phyloP scores from a whole-genome alignment of 2,329 filamentous ascomycete genomes.

The Fusarium lateritium region DNA sequence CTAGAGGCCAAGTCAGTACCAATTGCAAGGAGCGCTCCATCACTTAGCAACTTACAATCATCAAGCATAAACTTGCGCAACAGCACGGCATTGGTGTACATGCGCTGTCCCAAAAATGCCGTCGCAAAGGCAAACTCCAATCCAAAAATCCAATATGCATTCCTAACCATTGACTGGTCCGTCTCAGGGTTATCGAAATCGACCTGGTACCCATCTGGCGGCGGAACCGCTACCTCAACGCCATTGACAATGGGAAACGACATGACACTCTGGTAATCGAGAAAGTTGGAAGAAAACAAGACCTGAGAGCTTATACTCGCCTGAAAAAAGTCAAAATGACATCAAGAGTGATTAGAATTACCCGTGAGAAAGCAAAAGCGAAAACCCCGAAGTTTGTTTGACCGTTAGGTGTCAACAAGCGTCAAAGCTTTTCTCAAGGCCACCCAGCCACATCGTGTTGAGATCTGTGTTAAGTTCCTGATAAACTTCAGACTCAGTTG shows the following conservation, averaged over 20 bases:
- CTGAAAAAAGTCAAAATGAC: not conserved
- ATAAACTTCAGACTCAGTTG: too few species aligned
- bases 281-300: not conserved
- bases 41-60: not conserved
- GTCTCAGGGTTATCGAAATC: slow-evolving; percentile 9
- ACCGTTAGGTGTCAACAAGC: too few species aligned
- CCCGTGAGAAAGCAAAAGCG: too few species aligned
- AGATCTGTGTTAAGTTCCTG: too few species aligned
- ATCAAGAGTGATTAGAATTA: not conserved
- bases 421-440: too few species aligned
- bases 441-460: too few species aligned
- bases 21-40: not conserved
- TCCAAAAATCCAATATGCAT: slow-evolving; percentile 22
- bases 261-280: not conserved
- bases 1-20: rapidly evolving
- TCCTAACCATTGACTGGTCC: slow-evolving; percentile 15
- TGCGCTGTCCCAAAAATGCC: slow-evolving; percentile 13
- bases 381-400: too few species aligned
- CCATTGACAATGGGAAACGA: slow-evolving; percentile 20
- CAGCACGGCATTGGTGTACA: slow-evolving; percentile 23
- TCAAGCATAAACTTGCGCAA: slow-evolving; percentile 18
- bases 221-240: slow-evolving; percentile 15
- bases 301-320: not conserved
- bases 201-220: slow-evolving; percentile 4
- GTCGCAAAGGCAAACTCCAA: slow-evolving; percentile 22